phyloP scores from a whole-genome alignment of 495 filamentous ascomycete species.

The Xylaria curta region DNA sequence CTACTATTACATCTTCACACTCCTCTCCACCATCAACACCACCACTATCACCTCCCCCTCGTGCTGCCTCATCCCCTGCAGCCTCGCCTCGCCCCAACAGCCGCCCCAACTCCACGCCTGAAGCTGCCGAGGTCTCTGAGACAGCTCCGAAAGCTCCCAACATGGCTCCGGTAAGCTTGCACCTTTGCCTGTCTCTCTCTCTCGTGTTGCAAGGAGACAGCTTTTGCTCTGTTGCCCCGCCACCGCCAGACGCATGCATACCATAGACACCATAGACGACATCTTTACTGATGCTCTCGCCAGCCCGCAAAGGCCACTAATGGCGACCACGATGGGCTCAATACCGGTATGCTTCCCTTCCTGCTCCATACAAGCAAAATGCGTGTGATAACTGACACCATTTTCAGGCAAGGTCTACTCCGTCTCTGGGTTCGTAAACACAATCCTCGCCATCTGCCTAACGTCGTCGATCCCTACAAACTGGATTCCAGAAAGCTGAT shows the following conservation, averaged over 20 bases:
- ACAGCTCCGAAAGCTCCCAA: conserved; percentile 48
- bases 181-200: conserved; percentile 24
- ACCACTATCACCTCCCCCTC: conserved; percentile 27
- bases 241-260: neutral
- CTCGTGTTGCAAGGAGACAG: neutral
- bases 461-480: neutral
- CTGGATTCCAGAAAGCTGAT: conserved; percentile 27
- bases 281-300: conserved; percentile 13
- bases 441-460: conserved; percentile 17
- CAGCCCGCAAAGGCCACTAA: conserved; percentile 43
- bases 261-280: neutral
- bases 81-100: conserved; percentile 41
- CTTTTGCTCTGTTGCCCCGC: conserved; percentile 26
- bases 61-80: conserved; percentile 35
- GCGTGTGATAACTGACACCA: conserved; percentile 29
- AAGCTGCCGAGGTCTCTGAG: conserved; percentile 41
- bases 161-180: conserved; percentile 66
- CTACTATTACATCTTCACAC: conserved; percentile 47
- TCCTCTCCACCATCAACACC: conserved; percentile 36
- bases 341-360: conserved; percentile 41
- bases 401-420: conserved; percentile 75
- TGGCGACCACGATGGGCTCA: conserved; percentile 47
- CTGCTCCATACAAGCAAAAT: neutral
- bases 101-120: conserved; percentile 37
- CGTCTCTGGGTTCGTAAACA: conserved; percentile 71